These are phyloP conservation scores for Breynia disticha DNA, from an alignment of 441 rosid genomes.

Conservation along the genomic window DNA sequence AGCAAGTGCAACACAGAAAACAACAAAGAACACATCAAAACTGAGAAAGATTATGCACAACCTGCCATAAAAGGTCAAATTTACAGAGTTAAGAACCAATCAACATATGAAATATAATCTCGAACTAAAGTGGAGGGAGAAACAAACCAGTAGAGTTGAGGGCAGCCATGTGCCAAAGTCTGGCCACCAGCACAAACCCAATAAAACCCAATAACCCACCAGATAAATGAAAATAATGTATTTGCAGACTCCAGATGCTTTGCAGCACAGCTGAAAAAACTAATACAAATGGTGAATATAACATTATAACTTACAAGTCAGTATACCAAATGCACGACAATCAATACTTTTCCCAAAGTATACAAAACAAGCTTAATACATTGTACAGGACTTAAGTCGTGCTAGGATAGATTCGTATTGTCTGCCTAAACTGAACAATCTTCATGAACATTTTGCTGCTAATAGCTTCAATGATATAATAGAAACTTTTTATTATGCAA, in stretches of 20 bases:
- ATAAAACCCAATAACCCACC: slow-evolving; percentile 98
- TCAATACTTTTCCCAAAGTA: background rate
- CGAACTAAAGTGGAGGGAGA: background rate
- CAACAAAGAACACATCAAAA: slow-evolving; percentile 96
- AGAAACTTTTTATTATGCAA: too few relatives aligned
- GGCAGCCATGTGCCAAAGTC: slow-evolving; percentile 51
- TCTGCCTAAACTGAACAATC: too few relatives aligned
- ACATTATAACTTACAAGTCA: background rate
- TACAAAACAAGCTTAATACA: background rate
- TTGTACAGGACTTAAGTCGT: too few relatives aligned
- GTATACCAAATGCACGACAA: background rate
- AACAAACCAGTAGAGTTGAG: slow-evolving; percentile 85
- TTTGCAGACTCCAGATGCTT: slow-evolving; percentile 93
- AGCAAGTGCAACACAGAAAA: slow-evolving; percentile 92
- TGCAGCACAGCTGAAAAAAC: slow-evolving; percentile 32
- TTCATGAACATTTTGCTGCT: too few relatives aligned
- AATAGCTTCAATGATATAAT: too few relatives aligned
- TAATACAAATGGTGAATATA: background rate
- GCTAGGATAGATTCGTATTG: too few relatives aligned
- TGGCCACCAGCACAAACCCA: slow-evolving; percentile 96
- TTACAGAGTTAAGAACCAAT: slow-evolving; percentile 14
- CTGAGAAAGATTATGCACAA: slow-evolving; percentile 90
- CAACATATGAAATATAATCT: slow-evolving; percentile 1
- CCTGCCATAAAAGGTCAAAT: slow-evolving; percentile 46
- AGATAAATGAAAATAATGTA: slow-evolving; percentile 86